Conservation (phyloP, 2,329 filamentous ascomycete species). For the Nothophoma quercina region DNA sequence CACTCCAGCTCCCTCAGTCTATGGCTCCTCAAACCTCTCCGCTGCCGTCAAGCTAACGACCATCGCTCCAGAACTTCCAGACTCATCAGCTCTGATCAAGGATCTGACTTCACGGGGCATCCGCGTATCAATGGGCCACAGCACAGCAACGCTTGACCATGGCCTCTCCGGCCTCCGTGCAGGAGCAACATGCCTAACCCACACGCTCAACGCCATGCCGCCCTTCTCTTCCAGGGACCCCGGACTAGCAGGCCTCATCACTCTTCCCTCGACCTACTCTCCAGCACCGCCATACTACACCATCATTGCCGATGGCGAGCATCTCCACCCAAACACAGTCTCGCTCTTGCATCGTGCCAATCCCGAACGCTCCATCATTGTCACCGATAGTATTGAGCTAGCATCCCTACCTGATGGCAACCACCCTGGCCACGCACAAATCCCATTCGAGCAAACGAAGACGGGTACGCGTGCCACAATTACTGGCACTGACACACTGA, state of each 20-base stretch:
- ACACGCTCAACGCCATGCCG: conserved; percentile 64
- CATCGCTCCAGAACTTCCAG: conserved; percentile 60
- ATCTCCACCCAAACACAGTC: conserved; percentile 60
- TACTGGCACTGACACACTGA: conserved; percentile 61
- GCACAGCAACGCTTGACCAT: conserved; percentile 56
- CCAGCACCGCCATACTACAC: conserved; percentile 57
- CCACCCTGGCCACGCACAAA: conserved; percentile 62
- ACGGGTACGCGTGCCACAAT: conserved; percentile 59
- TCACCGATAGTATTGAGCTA: conserved; percentile 64
- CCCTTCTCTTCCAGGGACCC: conserved; percentile 60
- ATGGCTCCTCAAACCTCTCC: conserved; percentile 54
- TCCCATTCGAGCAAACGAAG: conserved; percentile 59
- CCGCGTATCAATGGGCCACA: conserved; percentile 60
- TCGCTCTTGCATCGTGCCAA: conserved; percentile 58
- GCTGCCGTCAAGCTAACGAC: conserved; percentile 59
- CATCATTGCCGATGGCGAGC: conserved; percentile 62
- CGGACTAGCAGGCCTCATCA: conserved; percentile 57
- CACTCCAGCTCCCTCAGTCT: conserved; percentile 50
- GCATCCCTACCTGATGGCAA: conserved; percentile 60
- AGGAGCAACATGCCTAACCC: conserved; percentile 62
- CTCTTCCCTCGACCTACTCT: conserved; percentile 31
- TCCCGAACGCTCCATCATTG: conserved; percentile 58
- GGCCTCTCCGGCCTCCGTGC: conserved; percentile 56
- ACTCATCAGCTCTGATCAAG: conserved; percentile 52
- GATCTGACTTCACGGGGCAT: conserved; percentile 52